Percentiles rank a stretch among this genome's conserved stretches.
phyloP scores from a whole-genome alignment of 495 filamentous ascomycete species.

The Darksidea phi region DNA sequence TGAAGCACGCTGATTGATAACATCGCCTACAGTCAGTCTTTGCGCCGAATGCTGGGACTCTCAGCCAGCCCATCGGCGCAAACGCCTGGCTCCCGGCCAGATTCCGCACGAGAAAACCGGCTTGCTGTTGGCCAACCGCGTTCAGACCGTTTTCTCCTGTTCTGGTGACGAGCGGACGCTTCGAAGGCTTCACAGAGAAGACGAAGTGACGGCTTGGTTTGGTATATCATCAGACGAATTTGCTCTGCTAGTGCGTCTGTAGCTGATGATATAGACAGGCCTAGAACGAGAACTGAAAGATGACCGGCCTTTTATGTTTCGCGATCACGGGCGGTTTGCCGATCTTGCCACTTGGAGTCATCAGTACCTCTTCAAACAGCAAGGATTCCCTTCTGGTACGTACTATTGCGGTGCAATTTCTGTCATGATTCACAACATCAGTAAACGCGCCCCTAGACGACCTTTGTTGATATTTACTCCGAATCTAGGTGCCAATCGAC shows the following conservation, averaged over 20 bases:
- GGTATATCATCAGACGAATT: background rate
- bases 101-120: conserved; percentile 24
- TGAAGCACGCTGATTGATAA: no score
- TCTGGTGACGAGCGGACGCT: conserved; percentile 15
- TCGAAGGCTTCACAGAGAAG: conserved; percentile 14
- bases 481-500: no score
- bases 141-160: conserved; percentile 15
- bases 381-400: background rate
- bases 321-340: conserved; percentile 22
- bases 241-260: background rate
- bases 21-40: background rate
- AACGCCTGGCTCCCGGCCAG: conserved; percentile 20
- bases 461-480: no score
- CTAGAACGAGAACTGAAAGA: conserved; percentile 21
- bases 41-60: conserved; percentile 17
- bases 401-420: no score
- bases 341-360: conserved; percentile 19
- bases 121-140: conserved; percentile 6
- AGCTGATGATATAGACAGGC: background rate
- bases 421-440: no score
- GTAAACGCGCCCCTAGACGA: no score
- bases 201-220: conserved; percentile 21
- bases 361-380: conserved; percentile 10
- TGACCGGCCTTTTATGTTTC: conserved; percentile 24
- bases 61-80: conserved; percentile 14